phyloP scores from a whole-genome alignment of 768 basidiomycete species.

The Mycena polygramma region DNA sequence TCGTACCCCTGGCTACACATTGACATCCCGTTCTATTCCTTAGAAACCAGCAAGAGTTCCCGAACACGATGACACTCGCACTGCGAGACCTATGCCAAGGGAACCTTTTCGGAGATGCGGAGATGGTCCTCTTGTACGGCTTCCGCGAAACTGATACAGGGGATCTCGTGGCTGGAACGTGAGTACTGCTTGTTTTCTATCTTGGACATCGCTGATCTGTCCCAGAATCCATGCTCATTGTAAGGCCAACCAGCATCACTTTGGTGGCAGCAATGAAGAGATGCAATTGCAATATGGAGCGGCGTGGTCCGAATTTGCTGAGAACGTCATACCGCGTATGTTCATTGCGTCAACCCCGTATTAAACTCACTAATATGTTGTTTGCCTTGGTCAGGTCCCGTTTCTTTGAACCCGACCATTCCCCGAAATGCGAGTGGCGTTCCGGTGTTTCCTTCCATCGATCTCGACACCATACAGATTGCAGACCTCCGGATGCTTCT shows the following conservation, averaged over 20 bases:
- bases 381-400: constrained; percentile 4
- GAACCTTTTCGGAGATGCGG: constrained; percentile 9
- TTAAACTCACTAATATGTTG: neutral
- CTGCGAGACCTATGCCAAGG: constrained; percentile 18
- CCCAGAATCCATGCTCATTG: constrained; percentile 13
- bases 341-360: neutral
- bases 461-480: neutral
- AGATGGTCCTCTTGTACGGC: constrained; percentile 25
- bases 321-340: constrained; percentile 14
- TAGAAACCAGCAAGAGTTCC: constrained; percentile 17
- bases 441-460: constrained; percentile 10
- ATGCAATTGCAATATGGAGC: constrained; percentile 7
- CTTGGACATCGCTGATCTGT: neutral
- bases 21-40: no score
- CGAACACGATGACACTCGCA: neutral
- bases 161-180: constrained; percentile 20
- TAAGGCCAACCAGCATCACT: neutral
- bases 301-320: constrained; percentile 12
- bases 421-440: neutral
- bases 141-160: constrained; percentile 17
- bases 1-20: no score
- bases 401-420: neutral
- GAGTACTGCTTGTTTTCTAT: neutral
- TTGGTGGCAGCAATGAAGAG: constrained; percentile 17
- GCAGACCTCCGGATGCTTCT: constrained; percentile 10